phyloP scores from a whole-genome alignment of 768 basidiomycete genomes.

The Lactarius sp. region DNA sequence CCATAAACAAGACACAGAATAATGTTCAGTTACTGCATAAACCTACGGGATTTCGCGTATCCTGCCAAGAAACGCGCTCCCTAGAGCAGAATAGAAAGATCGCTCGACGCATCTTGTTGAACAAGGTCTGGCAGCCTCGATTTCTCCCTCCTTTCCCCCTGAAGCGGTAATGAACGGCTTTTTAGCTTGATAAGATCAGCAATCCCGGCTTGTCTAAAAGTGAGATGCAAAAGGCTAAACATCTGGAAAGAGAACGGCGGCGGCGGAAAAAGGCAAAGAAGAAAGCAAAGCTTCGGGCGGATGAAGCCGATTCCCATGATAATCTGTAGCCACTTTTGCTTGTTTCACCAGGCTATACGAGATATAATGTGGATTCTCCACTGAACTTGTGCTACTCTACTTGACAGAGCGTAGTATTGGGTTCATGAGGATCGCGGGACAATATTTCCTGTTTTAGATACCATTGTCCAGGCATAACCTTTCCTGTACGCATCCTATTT shows the following conservation, averaged over 20 bases:
- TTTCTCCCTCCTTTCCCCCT: background rate
- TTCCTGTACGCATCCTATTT: too few relatives aligned
- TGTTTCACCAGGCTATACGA: too few relatives aligned
- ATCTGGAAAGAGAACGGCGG: slow-evolving; percentile 37
- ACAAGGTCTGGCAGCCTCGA: slow-evolving; percentile 48
- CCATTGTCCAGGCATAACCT: background rate
- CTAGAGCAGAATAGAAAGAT: slow-evolving; percentile 70
- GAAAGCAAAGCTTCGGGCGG: slow-evolving; percentile 26
- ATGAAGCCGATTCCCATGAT: background rate
- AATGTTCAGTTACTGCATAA: slow-evolving; percentile 87
- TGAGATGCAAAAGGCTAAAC: slow-evolving; percentile 36
- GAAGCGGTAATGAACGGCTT: background rate
- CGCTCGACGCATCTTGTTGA: slow-evolving; percentile 65
- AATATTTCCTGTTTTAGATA: background rate
- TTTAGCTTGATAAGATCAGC: slow-evolving; percentile 60
- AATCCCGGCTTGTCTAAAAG: slow-evolving; percentile 50
- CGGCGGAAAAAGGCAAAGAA: slow-evolving; percentile 31
- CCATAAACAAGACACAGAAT: slow-evolving; percentile 91
- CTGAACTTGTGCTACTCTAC: background rate
- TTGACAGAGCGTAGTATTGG: too few relatives aligned
- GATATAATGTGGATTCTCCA: too few relatives aligned
- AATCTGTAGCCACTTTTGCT: background rate
- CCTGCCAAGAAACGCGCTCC: slow-evolving; percentile 87
- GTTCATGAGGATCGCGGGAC: background rate
- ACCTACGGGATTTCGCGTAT: slow-evolving; percentile 81